A percentile compares a stretch with the other conserved stretches of the same genome.
Evolutionary conservation across 371 early-diverging fungal species (phyloP).

Genomic region (Coemansia sp.): DNA sequence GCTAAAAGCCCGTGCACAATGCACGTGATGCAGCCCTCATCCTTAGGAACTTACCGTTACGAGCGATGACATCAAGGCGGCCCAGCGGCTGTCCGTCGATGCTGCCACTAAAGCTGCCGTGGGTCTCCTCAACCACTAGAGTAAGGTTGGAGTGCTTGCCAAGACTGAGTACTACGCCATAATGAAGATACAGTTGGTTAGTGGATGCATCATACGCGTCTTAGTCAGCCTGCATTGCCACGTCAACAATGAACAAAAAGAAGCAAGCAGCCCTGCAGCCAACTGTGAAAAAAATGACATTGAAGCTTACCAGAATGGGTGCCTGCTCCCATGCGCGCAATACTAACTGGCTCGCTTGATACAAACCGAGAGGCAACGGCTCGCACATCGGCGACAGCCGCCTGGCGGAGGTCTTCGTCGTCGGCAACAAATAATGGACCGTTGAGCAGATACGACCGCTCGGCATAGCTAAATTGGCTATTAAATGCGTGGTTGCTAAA

Average conservation of each 20-base stretch:
- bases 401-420: slow-evolving; percentile 20
- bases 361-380: slow-evolving; percentile 26
- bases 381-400: slow-evolving; percentile 31
- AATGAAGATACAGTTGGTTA: slow-evolving; percentile 1
- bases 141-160: slow-evolving; percentile 1
- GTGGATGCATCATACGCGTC: neutral
- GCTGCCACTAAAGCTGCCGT: slow-evolving; percentile 9
- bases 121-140: slow-evolving; percentile 11
- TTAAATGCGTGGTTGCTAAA: slow-evolving; percentile 40
- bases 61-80: slow-evolving; percentile 27
- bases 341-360: slow-evolving; percentile 27
- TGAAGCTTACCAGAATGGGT: slow-evolving; percentile 30
- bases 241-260: neutral
- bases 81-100: slow-evolving; percentile 36
- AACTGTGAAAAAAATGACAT: neutral
- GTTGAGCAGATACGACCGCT: slow-evolving; percentile 44
- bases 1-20: neutral
- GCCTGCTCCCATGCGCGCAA: slow-evolving; percentile 43
- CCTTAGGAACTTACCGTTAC: slow-evolving; percentile 34
- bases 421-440: slow-evolving; percentile 43
- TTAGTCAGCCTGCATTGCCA: neutral
- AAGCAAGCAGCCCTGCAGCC: neutral
- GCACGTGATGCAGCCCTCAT: slow-evolving; percentile 6
- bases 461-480: slow-evolving; percentile 25
- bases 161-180: slow-evolving; percentile 31